Base-by-base conservation (phyloP, 768 basidiomycete species). In the Termitomyces sp. region DNA sequence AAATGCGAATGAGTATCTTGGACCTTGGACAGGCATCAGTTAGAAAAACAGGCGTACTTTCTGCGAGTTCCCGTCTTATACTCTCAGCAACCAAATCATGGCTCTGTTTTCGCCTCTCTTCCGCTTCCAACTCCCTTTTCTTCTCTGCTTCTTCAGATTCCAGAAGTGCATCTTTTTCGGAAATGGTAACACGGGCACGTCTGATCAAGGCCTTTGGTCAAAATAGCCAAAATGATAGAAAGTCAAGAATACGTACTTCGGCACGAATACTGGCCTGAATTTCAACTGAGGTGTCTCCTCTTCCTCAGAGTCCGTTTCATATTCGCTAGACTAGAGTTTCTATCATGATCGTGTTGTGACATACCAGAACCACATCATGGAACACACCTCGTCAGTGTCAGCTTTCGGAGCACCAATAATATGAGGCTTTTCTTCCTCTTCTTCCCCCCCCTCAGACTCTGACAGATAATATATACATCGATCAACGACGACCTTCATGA, bases 1-100 rank as follows among this genome's bases (percentile, higher is more conserved):
- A 15, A 22, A 54, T 26, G 28, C 26, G 22, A 22, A 46, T 62
- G 24, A 60, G 37, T 48, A 34, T 56, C 56, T n/a, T n/a, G n/a
- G n/a, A 51, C 10, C n/a, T n/a, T n/a, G 31, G 37, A 49, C 31
- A 6, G 36, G 18, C 42, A 5, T 26, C 9, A 49, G 33, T 36
- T 37, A 20, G 13, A 55, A 55, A 41, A 3, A 51, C n/a, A 20
- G 33, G 77, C 90, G 47, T 60, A 96, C 97, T 96, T 76, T 94
- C 92, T 5, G 89, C 87, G 28, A 99, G 72, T 73, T 98, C 96
- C 24, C 95, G 81, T 60, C 82, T 81, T 63, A 99, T 97, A 63
- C 88, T 95, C 72, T 98, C 94, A 0, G 93, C 97, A 16, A 97
- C 96, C 62, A 99, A 75, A 64, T 94, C 86, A 63, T 97, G 92